Base-by-base conservation (phyloP, 768 basidiomycete genomes). In the Lactarius tabidus region DNA sequence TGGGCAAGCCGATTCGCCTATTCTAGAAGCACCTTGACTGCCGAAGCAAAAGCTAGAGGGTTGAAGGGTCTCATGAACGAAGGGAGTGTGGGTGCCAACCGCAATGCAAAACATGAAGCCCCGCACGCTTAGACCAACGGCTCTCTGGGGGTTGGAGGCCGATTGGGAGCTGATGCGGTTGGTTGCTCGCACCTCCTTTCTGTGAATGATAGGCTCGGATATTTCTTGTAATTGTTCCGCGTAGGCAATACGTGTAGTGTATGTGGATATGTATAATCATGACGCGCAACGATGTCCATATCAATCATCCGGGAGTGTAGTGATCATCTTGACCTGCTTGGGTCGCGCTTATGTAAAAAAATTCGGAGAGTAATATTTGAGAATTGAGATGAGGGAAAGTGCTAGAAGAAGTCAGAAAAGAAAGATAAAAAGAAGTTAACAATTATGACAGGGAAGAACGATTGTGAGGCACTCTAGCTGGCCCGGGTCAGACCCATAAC, bases 81-180 rank as follows among this genome's bases (percentile, higher is more conserved):
- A 71, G 71, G 71, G 55, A 68, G 58, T 61, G 65, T 69, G 72
- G 38, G 35, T 35, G 29, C 29, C 2, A 68, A 77, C 68, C 83
- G 84, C 80, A 86, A 88, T 89, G 91, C 93, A 93, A 76, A 86
- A 90, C 85, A 93, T 81, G 87, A 89, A 93, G 93, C 89, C 90
- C 88, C 93, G 93, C 93, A 95, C 93, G 93, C 93, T 95, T 95
- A 81, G 82, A 94, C 93, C 93, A 94, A 95, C 89, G 86, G 84
- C 84, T 84, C 80, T 78, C 63, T 65, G 71, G 72, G 73, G 77
- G 81, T 75, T 79, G 80, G 83, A 80, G 84, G 85, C 80, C 87
- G 91, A 92, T 90, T 91, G 90, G 91, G 91, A 92, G 90, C 90
- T 91, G 89, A 87, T 83, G 75, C 77, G 77, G 75, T 71, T 75